These are phyloP conservation scores for Panicum miliaceum DNA, from an alignment of 176 grass and related monocot genomes.

Conservation along the genomic window DNA sequence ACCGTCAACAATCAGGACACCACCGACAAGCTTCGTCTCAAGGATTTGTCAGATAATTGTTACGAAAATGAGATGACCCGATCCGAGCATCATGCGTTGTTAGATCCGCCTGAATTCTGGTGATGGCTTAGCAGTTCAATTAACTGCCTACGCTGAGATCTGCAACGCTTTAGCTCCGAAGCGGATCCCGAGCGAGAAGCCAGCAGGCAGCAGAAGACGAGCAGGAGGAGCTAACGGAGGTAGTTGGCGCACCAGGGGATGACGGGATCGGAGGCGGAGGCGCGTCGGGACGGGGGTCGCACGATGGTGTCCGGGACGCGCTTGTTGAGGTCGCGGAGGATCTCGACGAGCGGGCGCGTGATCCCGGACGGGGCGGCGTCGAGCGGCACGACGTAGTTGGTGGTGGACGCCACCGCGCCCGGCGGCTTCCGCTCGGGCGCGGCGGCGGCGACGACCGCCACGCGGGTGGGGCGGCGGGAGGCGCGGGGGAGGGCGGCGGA, in stretches of 20 bases:
- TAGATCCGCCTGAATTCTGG: background rate
- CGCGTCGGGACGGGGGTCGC: slow-evolving; percentile 27
- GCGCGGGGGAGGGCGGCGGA: background rate
- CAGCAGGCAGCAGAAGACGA: background rate
- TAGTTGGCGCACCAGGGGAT: slow-evolving; percentile 62
- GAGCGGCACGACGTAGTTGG: slow-evolving; percentile 77
- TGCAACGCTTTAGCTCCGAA: background rate
- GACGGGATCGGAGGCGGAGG: slow-evolving; percentile 49
- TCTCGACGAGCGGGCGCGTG: slow-evolving; percentile 84
- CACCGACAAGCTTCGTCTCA: background rate
- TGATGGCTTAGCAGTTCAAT: background rate
- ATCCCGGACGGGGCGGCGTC: slow-evolving; percentile 72
- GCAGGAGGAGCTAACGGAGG: background rate
- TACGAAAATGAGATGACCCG: background rate
- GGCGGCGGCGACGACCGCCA: slow-evolving; percentile 25
- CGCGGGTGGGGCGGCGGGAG: slow-evolving; percentile 13
- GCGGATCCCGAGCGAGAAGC: background rate
- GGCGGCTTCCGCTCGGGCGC: slow-evolving; percentile 12
- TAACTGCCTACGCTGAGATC: background rate
- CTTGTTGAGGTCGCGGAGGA: slow-evolving; percentile 96
- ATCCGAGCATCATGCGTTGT: background rate
- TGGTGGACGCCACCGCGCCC: slow-evolving; percentile 38
- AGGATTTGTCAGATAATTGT: background rate
- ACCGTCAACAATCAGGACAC: background rate
- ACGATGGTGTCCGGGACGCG: slow-evolving; percentile 84